Evolutionary conservation across 202 grass and related monocot genomes (phyloP), one percentile per base, ranked within the genome.

Genomic region (Brachypodium distachyon): DNA sequence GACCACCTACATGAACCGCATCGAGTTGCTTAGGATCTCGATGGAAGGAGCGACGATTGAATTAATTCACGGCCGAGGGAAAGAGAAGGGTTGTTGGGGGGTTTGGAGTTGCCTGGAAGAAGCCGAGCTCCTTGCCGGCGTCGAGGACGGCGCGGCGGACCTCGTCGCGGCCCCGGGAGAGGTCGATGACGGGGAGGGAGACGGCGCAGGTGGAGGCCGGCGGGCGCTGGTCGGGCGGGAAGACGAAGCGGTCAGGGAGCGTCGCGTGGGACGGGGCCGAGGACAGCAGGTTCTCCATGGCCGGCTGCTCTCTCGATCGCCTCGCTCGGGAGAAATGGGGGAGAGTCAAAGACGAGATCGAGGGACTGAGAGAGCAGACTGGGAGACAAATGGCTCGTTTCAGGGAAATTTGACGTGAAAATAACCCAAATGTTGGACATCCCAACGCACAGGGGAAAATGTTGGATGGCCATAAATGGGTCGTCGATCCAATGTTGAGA

Each of bases 101-200:
- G 5, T 54, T 39, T 39, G 17, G 17, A 12, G 50, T 73, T 12
- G 53, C 70, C 74, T 94, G 82, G 63, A 94, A 94, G 82, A 94
- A 91, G 19, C 85, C 88, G 33, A 94, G 87, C 27, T 88, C 79
- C 69, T 79, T 86, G n/a, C 88, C 83, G 3, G 80, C 88, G 0
- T 76, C 12, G 10, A 94, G 73, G n/a, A 94, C 63, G 37, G 84
- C 78, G 12, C 38, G 37, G 38, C 70, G 64, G 25, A 91, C 77
- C 72, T 84, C 79, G 68, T 73, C 82, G 61, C 70, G 88, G 6
- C 74, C 76, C 3, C 19, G 58, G 12, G 85, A 56, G 27, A 94
- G 91, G 72, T 94, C 88, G 76, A 88, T 84, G 57, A 94, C 54
- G 4, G 91, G 88, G 76, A 91, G 57, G 18, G 64, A 37, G 21